These are phyloP conservation scores for Daldinia loculata DNA, from an alignment of 495 filamentous ascomycete species.

Conservation along the genomic window DNA sequence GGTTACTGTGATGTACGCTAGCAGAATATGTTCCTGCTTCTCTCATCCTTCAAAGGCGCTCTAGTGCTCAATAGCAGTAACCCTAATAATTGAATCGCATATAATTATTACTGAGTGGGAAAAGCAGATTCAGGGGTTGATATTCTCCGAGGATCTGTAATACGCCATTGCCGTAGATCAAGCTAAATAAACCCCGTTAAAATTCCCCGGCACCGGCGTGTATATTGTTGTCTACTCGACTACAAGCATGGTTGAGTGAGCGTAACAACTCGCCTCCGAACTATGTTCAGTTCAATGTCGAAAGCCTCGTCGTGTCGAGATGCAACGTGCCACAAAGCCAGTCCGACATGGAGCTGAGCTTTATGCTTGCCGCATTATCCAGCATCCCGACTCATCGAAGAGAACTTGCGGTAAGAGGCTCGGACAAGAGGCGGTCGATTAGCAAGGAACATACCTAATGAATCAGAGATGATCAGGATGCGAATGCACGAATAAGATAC, in stretches of 20 bases:
- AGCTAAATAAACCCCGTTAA: not conserved
- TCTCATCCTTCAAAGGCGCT: not conserved
- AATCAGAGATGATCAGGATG: slow-evolving; percentile 9
- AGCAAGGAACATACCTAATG: not conserved
- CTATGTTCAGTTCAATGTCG: slow-evolving; percentile 9
- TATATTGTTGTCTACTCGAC: slow-evolving; percentile 8
- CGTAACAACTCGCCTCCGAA: slow-evolving; percentile 12
- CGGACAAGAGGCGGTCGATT: not conserved
- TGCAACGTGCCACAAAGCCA: slow-evolving; percentile 27
- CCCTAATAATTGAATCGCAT: not conserved
- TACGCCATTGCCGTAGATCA: slow-evolving; percentile 1
- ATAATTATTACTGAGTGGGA: not conserved
- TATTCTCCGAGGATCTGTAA: slow-evolving; percentile 21
- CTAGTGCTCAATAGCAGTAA: not conserved
- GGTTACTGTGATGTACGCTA: not conserved
- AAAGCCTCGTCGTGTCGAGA: slow-evolving; percentile 22
- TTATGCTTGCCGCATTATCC: not conserved
- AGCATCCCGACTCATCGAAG: not conserved
- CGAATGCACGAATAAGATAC: slow-evolving; percentile 20
- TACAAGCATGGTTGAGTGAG: slow-evolving; percentile 9
- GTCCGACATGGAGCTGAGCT: not conserved
- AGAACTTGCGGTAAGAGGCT: not conserved
- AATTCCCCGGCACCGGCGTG: slow-evolving; percentile 12
- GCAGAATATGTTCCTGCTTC: no score
- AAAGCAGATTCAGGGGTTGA: not conserved